phyloP scores from a whole-genome alignment of 1,284 basidiomycete genomes.

The Schizophyllum amplum region DNA sequence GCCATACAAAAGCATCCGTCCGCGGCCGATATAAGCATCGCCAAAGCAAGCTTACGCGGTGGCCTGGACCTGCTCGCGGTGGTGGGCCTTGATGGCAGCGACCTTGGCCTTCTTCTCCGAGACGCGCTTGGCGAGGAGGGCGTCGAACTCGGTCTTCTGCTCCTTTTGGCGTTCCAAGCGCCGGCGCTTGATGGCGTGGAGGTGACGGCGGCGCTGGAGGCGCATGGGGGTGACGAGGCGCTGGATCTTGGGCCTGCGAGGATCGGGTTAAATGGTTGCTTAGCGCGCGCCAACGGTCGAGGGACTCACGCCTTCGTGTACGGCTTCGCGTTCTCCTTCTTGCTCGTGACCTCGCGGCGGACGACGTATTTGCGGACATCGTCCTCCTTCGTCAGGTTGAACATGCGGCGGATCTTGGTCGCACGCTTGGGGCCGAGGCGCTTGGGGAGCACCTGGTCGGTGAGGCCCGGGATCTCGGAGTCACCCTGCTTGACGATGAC shows the following conservation, averaged over 20 bases:
- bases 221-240: conserved; percentile 91
- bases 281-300: neutral
- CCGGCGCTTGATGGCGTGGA: conserved; percentile 84
- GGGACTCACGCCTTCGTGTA: conserved; percentile 92
- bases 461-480: conserved; percentile 85
- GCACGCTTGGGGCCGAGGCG: conserved; percentile 93
- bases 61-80: conserved; percentile 32
- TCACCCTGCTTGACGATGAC: conserved; percentile 98
- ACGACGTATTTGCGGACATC: conserved; percentile 98
- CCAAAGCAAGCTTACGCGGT: neutral
- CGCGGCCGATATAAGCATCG: too few species aligned
- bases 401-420: conserved; percentile 95
- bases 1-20: neutral
- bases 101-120: conserved; percentile 90
- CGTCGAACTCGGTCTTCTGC: conserved; percentile 90
- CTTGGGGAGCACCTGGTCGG: conserved; percentile 92
- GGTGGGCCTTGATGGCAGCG: conserved; percentile 73
- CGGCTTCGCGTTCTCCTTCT: conserved; percentile 91
- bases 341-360: conserved; percentile 82
- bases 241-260: conserved; percentile 73
- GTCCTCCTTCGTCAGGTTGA: conserved; percentile 97
- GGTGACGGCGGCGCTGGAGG: conserved; percentile 94
- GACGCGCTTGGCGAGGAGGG: conserved; percentile 82
- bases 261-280: conserved; percentile 1
- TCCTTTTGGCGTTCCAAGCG: conserved; percentile 90